phyloP scores from a whole-genome alignment of 176 grass and related monocot genomes.

The Rhynchospora pubera region DNA sequence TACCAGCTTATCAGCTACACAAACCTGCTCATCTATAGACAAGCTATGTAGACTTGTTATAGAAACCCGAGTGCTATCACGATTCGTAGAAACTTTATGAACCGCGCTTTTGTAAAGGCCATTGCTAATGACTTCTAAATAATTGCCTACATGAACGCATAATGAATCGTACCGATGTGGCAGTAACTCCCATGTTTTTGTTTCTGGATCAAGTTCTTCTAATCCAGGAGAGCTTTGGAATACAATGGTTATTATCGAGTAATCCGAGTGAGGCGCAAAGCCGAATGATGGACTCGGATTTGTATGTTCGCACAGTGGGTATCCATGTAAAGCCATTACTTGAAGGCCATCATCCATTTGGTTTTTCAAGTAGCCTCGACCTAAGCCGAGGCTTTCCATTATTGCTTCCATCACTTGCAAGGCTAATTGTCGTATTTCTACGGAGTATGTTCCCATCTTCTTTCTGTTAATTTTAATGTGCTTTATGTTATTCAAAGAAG shows the following conservation, averaged over 20 bases:
- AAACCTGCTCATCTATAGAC: slow-evolving; percentile 34
- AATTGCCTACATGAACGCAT: slow-evolving; percentile 24
- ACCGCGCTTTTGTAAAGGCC: slow-evolving; percentile 10
- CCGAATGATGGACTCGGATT: background rate
- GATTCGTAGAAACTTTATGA: slow-evolving; percentile 4
- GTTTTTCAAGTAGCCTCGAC: slow-evolving; percentile 7
- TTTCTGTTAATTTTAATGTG: background rate
- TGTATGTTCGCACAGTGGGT: slow-evolving; percentile 1
- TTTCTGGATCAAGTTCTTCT: slow-evolving; percentile 19
- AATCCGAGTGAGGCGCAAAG: slow-evolving; percentile 20
- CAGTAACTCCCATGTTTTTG: slow-evolving; percentile 14
- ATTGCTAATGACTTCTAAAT: slow-evolving; percentile 31
- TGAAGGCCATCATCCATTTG: slow-evolving; percentile 14
- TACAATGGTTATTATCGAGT: slow-evolving; percentile 27
- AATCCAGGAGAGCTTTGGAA: slow-evolving; percentile 15
- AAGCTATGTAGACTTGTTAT: slow-evolving; percentile 32
- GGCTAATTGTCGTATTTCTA: slow-evolving; percentile 8
- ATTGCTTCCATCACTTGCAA: slow-evolving; percentile 24
- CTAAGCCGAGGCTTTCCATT: slow-evolving; percentile 20
- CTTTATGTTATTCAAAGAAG: background rate
- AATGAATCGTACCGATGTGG: background rate
- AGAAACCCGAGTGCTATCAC: slow-evolving; percentile 12
- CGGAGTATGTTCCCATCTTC: slow-evolving; percentile 21
- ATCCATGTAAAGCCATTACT: slow-evolving; percentile 16
- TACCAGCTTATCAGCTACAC: slow-evolving; percentile 7